These are phyloP conservation scores for Fusarium solani-melongenae DNA, from an alignment of 2,329 filamentous ascomycete species.

Conservation along the genomic window DNA sequence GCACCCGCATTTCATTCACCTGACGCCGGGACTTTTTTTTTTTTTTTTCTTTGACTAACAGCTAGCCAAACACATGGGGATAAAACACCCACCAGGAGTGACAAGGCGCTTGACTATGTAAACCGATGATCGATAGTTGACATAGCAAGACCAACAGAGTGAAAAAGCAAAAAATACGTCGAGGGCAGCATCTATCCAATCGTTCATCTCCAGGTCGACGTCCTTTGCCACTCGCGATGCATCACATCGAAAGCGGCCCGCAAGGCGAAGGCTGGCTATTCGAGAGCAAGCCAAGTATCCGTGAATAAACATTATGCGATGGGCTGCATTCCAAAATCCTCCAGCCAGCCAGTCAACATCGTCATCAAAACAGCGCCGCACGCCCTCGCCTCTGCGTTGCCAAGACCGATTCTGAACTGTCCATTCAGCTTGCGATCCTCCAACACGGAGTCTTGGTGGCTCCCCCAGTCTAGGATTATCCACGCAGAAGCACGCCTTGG, in stretches of 20 bases:
- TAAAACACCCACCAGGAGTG: background rate
- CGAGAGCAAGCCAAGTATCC: background rate
- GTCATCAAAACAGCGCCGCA: background rate
- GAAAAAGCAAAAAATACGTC: background rate
- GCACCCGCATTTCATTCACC: slow-evolving; percentile 3
- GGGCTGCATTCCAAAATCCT: background rate
- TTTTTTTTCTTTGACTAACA: background rate
- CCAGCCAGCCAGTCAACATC: background rate
- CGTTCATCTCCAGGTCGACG: background rate
- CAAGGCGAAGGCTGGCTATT: slow-evolving; percentile 6
- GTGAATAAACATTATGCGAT: background rate
- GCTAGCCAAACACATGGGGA: background rate
- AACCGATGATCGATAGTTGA: background rate
- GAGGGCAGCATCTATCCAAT: background rate
- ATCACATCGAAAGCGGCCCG: background rate
- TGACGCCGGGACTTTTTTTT: background rate
- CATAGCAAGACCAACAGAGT: background rate
- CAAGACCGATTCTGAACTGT: slow-evolving; percentile 1
- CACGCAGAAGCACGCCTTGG: background rate
- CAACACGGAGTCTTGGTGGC: background rate
- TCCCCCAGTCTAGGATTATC: background rate
- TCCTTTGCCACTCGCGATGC: slow-evolving; percentile 1
- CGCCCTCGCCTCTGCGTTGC: background rate
- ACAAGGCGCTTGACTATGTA: background rate
- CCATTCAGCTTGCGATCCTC: background rate